Conservation (phyloP, 768 basidiomycete species). For the Harrya chromipes region DNA sequence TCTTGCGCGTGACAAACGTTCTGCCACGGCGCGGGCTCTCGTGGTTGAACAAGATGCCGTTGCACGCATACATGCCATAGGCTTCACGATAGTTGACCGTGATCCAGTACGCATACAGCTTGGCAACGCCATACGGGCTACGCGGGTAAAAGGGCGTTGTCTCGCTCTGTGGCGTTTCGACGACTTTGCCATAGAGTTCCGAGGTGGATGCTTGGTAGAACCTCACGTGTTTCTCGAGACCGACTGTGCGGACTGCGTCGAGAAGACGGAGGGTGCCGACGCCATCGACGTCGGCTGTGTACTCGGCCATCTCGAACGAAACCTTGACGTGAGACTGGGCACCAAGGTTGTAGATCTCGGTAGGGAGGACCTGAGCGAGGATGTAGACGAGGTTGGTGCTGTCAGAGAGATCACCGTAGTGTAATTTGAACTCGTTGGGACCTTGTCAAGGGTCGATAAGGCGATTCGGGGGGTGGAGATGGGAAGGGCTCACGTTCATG, state of each 20-base stretch:
- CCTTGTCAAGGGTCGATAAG: slow-evolving; percentile 36
- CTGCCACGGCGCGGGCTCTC: slow-evolving; percentile 93
- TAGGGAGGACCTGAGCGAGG: slow-evolving; percentile 90
- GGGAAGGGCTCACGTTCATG: slow-evolving; percentile 69
- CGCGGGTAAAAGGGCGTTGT: slow-evolving; percentile 99
- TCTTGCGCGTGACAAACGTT: slow-evolving; percentile 96
- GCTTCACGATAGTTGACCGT: slow-evolving; percentile 91
- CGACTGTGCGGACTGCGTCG: slow-evolving; percentile 94
- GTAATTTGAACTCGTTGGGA: slow-evolving; percentile 75
- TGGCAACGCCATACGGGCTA: slow-evolving; percentile 93
- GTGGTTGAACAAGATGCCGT: slow-evolving; percentile 97
- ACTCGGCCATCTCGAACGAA: slow-evolving; percentile 99
- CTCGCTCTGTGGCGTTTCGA: slow-evolving; percentile 93
- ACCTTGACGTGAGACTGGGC: slow-evolving; percentile 99
- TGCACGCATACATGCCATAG: slow-evolving; percentile 95
- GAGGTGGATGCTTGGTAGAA: slow-evolving; percentile 99
- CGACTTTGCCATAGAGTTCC: slow-evolving; percentile 95
- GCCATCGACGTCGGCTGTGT: slow-evolving; percentile 96
- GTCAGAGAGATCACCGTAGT: slow-evolving; percentile 93
- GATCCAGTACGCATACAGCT: slow-evolving; percentile 91
- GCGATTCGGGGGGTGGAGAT: background rate
- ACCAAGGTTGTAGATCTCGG: slow-evolving; percentile 97
- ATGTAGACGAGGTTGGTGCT: slow-evolving; percentile 97
- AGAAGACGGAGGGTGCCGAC: slow-evolving; percentile 93
- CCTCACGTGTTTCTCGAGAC: slow-evolving; percentile 86